Evolutionary conservation across 805 yeast genomes (phyloP).

Genomic region (Cyberlindnera nakhonratchasimensis): DNA sequence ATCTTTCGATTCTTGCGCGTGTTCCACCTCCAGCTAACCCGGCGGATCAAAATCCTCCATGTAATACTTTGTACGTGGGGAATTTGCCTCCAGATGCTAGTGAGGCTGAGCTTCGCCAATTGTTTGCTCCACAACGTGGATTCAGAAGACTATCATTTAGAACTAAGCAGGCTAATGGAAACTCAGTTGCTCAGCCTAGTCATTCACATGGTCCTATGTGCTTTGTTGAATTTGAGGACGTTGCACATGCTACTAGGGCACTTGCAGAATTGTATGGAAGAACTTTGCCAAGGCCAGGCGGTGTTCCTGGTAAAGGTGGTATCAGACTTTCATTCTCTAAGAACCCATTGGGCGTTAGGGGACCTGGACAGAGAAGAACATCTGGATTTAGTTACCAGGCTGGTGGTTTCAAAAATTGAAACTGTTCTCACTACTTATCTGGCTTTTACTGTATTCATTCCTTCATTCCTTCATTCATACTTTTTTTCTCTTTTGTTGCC

Average conservation of each 20-base stretch:
- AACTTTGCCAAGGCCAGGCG: conserved; percentile 78
- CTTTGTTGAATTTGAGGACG: conserved; percentile 97
- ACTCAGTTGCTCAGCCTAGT: conserved; percentile 26
- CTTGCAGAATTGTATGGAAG: conserved; percentile 92
- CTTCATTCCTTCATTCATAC: background rate
- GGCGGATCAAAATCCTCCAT: conserved; percentile 98
- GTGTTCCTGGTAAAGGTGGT: conserved; percentile 79
- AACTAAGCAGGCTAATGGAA: conserved; percentile 56
- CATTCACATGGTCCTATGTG: conserved; percentile 93
- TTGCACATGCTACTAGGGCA: conserved; percentile 88
- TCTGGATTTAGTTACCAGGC: conserved; percentile 27
- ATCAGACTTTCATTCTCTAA: conserved; percentile 91
- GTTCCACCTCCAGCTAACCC: conserved; percentile 95
- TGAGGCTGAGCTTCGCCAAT: conserved; percentile 82
- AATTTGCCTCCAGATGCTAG: conserved; percentile 96
- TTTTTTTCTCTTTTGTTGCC: background rate
- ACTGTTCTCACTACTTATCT: too few relatives aligned
- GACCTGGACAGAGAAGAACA: conserved; percentile 48
- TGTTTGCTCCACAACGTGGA: conserved; percentile 87
- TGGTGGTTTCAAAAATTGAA: conserved; percentile 18
- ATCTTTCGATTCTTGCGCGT: conserved; percentile 67
- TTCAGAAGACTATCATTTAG: conserved; percentile 90
- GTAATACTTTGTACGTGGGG: conserved; percentile 95
- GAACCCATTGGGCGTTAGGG: conserved; percentile 95
- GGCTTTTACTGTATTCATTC: background rate